These are phyloP conservation scores for Albizia julibrissin DNA, from an alignment of 306 rosid species.

Conservation along the genomic window DNA sequence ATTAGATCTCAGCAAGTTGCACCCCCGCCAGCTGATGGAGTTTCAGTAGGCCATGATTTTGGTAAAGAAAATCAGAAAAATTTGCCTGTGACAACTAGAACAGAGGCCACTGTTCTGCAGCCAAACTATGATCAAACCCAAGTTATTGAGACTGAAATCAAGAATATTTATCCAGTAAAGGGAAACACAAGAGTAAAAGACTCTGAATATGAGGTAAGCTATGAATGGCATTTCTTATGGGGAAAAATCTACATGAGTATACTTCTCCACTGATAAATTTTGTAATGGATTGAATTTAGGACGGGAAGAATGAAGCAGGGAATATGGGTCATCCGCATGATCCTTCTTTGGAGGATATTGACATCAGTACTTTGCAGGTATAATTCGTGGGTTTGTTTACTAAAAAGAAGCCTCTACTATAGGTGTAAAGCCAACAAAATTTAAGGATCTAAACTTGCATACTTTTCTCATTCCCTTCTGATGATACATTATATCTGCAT, in stretches of 20 bases:
- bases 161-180: slow-evolving; percentile 54
- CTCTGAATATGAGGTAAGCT: slow-evolving; percentile 67
- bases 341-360: slow-evolving; percentile 61
- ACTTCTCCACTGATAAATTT: slow-evolving; percentile 30
- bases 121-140: slow-evolving; percentile 54
- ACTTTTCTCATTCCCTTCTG: neutral
- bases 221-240: slow-evolving; percentile 22
- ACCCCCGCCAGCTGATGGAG: slow-evolving; percentile 46
- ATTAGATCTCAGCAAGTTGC: slow-evolving; percentile 44
- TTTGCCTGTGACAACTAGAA: slow-evolving; percentile 48
- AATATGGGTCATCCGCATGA: slow-evolving; percentile 53
- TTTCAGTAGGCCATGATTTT: slow-evolving; percentile 42
- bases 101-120: slow-evolving; percentile 41
- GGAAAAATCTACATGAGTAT: neutral
- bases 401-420: neutral
- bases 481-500: slow-evolving; percentile 16
- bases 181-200: slow-evolving; percentile 63
- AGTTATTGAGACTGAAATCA: slow-evolving; percentile 55
- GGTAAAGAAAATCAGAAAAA: slow-evolving; percentile 47
- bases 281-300: slow-evolving; percentile 50
- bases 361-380: slow-evolving; percentile 87
- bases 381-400: slow-evolving; percentile 25
- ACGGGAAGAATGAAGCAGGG: slow-evolving; percentile 54
- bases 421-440: neutral
- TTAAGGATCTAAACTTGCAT: neutral